These are phyloP conservation scores for Saccharomyces hybrid DNA, from an alignment of 1,139 yeast genomes.

Conservation along the genomic window DNA sequence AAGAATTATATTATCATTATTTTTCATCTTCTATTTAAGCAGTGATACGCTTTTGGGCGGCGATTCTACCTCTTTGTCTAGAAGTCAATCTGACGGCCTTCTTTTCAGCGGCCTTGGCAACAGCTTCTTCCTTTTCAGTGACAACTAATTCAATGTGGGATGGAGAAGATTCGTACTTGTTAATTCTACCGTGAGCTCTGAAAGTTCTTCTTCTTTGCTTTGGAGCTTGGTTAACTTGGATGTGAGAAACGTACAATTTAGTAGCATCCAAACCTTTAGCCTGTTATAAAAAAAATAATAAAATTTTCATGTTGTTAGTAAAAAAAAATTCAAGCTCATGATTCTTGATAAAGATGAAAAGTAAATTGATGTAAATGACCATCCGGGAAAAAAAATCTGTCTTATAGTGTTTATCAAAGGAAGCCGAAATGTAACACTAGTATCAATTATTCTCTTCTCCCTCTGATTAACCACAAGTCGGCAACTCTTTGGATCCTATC, in stretches of 20 bases:
- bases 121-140: constrained; percentile 91
- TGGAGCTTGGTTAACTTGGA: constrained; percentile 99
- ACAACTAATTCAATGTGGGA: constrained; percentile 97
- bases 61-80: constrained; percentile 91
- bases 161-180: constrained; percentile 97
- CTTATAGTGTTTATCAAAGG: no score
- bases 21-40: constrained; percentile 31
- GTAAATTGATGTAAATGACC: no score
- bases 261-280: constrained; percentile 96
- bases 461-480: no score
- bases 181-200: constrained; percentile 99
- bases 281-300: constrained; percentile 21
- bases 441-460: no score
- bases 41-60: constrained; percentile 69
- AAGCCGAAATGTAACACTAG: no score
- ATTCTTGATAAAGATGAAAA: neutral
- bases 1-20: neutral
- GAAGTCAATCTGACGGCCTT: constrained; percentile 62
- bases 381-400: neutral
- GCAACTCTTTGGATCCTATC: no score
- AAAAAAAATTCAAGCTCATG: neutral
- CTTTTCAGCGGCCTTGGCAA: constrained; percentile 86
- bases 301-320: neutral
- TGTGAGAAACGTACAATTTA: constrained; percentile 91
- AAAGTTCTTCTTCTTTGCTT: constrained; percentile 99